Conservation (phyloP, 1,284 basidiomycete genomes). For the Ceratobasidium sp. region DNA sequence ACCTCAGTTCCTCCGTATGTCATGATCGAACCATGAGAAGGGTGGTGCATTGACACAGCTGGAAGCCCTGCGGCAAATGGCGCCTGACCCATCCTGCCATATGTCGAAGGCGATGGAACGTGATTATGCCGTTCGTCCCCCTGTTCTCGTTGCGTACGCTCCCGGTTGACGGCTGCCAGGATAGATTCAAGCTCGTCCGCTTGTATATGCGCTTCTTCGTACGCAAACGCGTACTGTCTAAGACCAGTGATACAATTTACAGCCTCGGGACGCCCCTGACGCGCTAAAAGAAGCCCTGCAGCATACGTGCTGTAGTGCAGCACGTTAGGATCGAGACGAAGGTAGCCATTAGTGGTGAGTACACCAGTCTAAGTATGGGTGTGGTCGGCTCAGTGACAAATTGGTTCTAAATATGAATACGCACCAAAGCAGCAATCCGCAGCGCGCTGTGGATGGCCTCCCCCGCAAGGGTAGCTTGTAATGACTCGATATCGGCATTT, state of each 20-base stretch:
- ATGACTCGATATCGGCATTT: constrained; percentile 46
- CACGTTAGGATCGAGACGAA: constrained; percentile 82
- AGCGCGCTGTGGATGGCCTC: constrained; percentile 85
- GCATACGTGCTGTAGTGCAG: constrained; percentile 85
- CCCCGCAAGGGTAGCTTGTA: constrained; percentile 72
- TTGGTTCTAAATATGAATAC: constrained; percentile 48
- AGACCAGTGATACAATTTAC: constrained; percentile 81
- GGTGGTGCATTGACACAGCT: constrained; percentile 31
- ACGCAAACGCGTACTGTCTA: constrained; percentile 73
- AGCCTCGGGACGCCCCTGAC: constrained; percentile 80
- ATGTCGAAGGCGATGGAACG: constrained; percentile 22
- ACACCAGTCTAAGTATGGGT: constrained; percentile 66
- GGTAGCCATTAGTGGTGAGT: constrained; percentile 80
- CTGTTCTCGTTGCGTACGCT: constrained; percentile 38
- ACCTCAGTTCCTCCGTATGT: constrained; percentile 36
- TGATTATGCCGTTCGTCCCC: constrained; percentile 17
- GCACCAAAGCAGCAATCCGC: constrained; percentile 81
- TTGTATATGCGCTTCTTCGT: constrained; percentile 80
- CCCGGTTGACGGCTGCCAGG: constrained; percentile 27
- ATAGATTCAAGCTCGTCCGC: constrained; percentile 61
- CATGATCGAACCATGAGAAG: constrained; percentile 33
- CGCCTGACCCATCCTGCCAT: constrained; percentile 15
- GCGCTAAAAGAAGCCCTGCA: constrained; percentile 80
- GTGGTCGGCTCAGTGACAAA: constrained; percentile 6
- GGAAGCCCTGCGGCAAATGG: constrained; percentile 36